Evolutionary conservation across 2,329 filamentous ascomycete genomes (phyloP), one percentile per base, ranked within the genome.

Genomic region (Exophiala sp.): DNA sequence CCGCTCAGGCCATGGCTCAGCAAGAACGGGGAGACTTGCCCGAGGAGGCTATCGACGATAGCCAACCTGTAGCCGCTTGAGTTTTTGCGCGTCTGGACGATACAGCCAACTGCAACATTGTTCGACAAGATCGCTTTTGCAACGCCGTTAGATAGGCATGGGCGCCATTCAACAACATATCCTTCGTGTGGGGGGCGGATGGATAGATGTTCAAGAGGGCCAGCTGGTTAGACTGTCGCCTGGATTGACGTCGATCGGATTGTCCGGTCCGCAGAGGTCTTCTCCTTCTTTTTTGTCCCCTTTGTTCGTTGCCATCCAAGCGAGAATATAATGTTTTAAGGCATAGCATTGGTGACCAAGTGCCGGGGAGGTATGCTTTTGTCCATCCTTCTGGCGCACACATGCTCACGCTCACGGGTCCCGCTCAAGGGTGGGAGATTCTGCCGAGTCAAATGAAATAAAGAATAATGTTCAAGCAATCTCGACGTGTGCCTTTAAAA

Each of bases 1-100:
- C 88, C 30, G 87, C 89, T 24, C 93, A 98, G 71, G 93, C 93
- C 24, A 91, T 97, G 64, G 88, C 90, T 50, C 91, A 97, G 69
- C 88, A 95, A 70, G 88, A 95, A 71, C 91, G 88, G 72, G 71
- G 86, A 55, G 86, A 88, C 42, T 24, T 81, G 63, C 43, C 67
- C 64, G 58, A 61, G 48, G 59, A 49, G 9, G 54, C 43, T 7
- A 49, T 58, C 11, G 53, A 50, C 42, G 60, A 62, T 32, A 27
- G 23, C 14, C 55, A 62, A 48, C 53, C 48, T 19, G 34, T 37
- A 6, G 34, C 14, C 24, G 43, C 38, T 10, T 44, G 37, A 45
- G 24, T 27, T 27, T 27, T 27, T 27, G 24, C 6, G 5, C 32
- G 32, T n/a, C 32, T n/a, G 32, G n/a, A n/a, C n/a, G n/a, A n/a